Base-by-base conservation (phyloP, 2,329 filamentous ascomycete genomes). In the Stylonectria norvegica region DNA sequence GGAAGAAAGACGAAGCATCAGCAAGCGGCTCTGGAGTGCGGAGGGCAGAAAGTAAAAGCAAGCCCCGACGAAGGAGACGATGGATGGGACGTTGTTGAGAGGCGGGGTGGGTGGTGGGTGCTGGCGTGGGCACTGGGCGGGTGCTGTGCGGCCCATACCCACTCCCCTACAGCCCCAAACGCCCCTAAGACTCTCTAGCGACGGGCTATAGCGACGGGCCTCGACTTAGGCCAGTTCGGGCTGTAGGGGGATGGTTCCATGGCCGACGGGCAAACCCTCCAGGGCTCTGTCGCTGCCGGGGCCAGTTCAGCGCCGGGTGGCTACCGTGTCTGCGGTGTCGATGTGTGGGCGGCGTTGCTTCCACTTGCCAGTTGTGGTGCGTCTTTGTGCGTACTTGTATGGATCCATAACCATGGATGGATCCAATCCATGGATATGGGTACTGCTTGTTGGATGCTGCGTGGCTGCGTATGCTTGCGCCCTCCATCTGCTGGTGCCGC, bases 1-100 rank as follows among this genome's bases (percentile, higher is more conserved):
- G 57, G 60, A 58, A 59, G 55, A 62, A 58, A 52, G 50, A 53
- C 45, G 31, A 45, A 52, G 40, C 38, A 57, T 62, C 49, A 65
- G 57, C 50, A 52, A 49, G 48, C 42, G 49, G 43, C 45, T 40
- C 36, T 43, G 34, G 40, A 48, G 29, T 36, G 31, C 39, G 46
- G 44, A 41, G 48, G 45, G 49, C 42, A 42, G 42, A 47, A 43
- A 50, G 48, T 38, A 52, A 48, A 52, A 55, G 54, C 52, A 55
- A 54, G n/a, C 30, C 15, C 48, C 42, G 53, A 53, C 54, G 50
- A 48, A 42, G 32, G 47, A 45, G 52, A 55, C 49, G 55, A 51
- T 43, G 48, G 43, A 52, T 47, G 57, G 53, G 47, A 52, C 57
- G 52, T 59, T 58, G 57, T 56, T 54, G 54, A 53, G 55, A 58